A percentile compares a stretch with the other conserved stretches of the same genome.
phyloP scores from a whole-genome alignment of 176 grass and related monocot species.

The Phyllostachys edulis region DNA sequence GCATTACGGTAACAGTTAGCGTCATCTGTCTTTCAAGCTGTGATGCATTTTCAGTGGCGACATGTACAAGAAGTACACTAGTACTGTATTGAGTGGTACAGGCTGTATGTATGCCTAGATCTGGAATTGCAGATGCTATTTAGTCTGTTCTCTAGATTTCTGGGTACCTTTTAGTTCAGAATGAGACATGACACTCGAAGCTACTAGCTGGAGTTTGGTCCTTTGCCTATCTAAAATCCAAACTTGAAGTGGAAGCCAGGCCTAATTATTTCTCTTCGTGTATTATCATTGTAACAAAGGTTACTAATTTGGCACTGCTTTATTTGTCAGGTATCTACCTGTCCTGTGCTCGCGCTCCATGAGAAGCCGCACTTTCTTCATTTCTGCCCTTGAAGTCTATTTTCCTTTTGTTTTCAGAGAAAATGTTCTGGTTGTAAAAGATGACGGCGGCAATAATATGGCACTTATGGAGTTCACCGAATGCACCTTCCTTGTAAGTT shows the following conservation, averaged over 20 bases:
- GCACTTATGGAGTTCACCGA: constrained; percentile 18
- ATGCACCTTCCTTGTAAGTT: constrained; percentile 34
- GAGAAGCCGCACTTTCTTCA: not conserved
- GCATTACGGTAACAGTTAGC: not conserved
- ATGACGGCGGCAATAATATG: constrained; percentile 40
- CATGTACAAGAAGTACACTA: not conserved
- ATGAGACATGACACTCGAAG: not conserved
- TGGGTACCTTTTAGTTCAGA: not conserved
- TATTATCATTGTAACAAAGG: not conserved
- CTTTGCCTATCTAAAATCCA: constrained; percentile 11
- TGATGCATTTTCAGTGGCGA: not conserved
- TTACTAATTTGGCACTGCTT: constrained; percentile 25
- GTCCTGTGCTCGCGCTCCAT: not conserved
- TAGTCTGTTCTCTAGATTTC: not conserved
- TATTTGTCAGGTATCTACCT: constrained; percentile 27
- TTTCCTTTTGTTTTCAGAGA: constrained; percentile 14
- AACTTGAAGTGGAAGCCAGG: constrained; percentile 15
- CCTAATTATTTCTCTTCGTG: not conserved
- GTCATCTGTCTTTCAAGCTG: not conserved
- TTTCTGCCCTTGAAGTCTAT: not conserved
- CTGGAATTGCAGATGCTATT: constrained; percentile 3
- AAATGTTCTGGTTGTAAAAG: constrained; percentile 36
- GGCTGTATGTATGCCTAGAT: not conserved
- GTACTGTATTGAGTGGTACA: not conserved
- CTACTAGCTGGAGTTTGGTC: constrained; percentile 2